A percentile compares a stretch with the other conserved stretches of the same genome.
Conservation (phyloP, 1,139 yeast genomes). For the Yamadazyma mexicana region DNA sequence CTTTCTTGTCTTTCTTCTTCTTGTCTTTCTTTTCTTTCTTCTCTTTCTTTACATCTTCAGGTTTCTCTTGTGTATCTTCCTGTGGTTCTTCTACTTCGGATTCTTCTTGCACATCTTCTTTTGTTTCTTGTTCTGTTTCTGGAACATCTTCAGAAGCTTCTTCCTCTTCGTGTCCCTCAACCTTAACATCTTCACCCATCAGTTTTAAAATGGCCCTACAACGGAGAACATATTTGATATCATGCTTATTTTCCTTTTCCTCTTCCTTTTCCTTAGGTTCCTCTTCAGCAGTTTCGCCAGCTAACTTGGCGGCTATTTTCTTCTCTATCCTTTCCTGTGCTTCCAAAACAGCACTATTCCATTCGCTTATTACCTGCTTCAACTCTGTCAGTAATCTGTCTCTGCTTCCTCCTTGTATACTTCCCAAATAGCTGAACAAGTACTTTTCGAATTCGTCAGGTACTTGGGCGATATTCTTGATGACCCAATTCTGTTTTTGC, state of each 20-base stretch:
- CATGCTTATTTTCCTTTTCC: slow-evolving; percentile 23
- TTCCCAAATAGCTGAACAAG: slow-evolving; percentile 58
- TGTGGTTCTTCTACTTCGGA: slow-evolving; percentile 18
- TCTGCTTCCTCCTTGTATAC: slow-evolving; percentile 74
- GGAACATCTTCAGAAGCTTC: slow-evolving; percentile 10
- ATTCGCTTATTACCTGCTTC: slow-evolving; percentile 44
- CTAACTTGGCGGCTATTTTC: slow-evolving; percentile 36
- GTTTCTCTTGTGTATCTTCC: slow-evolving; percentile 11
- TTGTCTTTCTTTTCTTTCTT: slow-evolving; percentile 26
- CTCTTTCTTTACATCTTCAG: slow-evolving; percentile 19
- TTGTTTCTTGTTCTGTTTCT: slow-evolving; percentile 8
- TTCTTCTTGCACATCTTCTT: no score
- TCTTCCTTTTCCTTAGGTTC: slow-evolving; percentile 19
- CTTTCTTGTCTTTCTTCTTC: slow-evolving; percentile 9
- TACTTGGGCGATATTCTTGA: slow-evolving; percentile 61
- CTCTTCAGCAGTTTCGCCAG: slow-evolving; percentile 20
- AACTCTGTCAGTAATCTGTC: slow-evolving; percentile 58
- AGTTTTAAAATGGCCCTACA: slow-evolving; percentile 38
- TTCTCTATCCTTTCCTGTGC: slow-evolving; percentile 40
- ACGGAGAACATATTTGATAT: slow-evolving; percentile 42
- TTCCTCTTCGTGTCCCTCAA: slow-evolving; percentile 38
- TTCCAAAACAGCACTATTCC: slow-evolving; percentile 55
- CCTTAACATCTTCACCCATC: slow-evolving; percentile 34
- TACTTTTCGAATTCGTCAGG: slow-evolving; percentile 59
- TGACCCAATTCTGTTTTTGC: slow-evolving; percentile 91